A percentile compares a stretch with the other conserved stretches of the same genome.
These are phyloP conservation scores for Hirschioporus abietinus DNA, from an alignment of 768 basidiomycete genomes.

Conservation along the genomic window DNA sequence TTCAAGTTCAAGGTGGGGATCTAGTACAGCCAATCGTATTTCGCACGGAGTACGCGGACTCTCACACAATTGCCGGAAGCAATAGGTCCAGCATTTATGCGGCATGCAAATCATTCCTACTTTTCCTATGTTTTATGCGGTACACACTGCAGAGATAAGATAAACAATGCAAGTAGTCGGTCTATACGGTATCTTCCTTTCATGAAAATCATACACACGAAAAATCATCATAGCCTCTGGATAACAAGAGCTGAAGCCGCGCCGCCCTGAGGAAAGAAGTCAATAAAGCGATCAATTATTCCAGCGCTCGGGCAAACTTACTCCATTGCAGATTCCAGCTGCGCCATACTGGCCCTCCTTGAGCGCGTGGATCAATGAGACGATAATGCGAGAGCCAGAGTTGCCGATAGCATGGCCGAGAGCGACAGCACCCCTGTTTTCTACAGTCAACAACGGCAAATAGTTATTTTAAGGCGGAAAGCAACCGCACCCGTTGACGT, in stretches of 20 bases:
- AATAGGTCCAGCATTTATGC: neutral
- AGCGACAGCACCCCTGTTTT: conserved; percentile 84
- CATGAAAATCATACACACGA: conserved; percentile 13
- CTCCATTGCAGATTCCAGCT: conserved; percentile 95
- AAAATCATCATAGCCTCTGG: conserved; percentile 63
- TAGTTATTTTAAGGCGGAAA: conserved; percentile 9
- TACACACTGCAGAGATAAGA: neutral
- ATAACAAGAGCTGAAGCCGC: conserved; percentile 89
- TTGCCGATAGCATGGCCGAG: conserved; percentile 96
- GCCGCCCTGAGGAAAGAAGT: conserved; percentile 57
- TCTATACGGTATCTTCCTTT: conserved; percentile 11
- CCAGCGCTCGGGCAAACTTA: conserved; percentile 36
- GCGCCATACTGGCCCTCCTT: conserved; percentile 92
- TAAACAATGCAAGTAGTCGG: neutral
- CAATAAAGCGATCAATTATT: conserved; percentile 12
- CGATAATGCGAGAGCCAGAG: conserved; percentile 91
- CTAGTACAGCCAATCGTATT: neutral
- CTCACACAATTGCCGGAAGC: neutral
- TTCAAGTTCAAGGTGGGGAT: neutral
- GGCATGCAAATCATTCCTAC: neutral
- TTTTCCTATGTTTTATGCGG: neutral
- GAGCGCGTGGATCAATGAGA: conserved; percentile 87
- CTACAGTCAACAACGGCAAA: conserved; percentile 14
- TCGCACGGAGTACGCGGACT: neutral
- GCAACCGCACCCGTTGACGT: conserved; percentile 70